Percentiles rank a stretch among this genome's conserved stretches.
Evolutionary conservation across 2,329 filamentous ascomycete species (phyloP).

Genomic region (Lizonia empirigonia): DNA sequence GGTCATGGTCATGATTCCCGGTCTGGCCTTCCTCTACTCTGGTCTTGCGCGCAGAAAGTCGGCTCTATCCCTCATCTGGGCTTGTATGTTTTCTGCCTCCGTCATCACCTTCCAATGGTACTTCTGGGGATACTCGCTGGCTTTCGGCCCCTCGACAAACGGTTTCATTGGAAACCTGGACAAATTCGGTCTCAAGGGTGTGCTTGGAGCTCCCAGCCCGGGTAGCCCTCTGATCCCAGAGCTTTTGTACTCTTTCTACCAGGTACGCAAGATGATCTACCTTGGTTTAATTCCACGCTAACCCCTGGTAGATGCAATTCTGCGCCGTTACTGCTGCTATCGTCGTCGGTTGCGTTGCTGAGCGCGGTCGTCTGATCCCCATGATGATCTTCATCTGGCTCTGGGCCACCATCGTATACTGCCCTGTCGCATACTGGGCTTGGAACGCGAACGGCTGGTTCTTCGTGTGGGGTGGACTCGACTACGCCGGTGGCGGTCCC

Average conservation of each 20-base stretch:
- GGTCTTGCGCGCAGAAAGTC: constrained; percentile 97
- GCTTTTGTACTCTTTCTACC: constrained; percentile 92
- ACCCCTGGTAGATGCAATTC: constrained; percentile 81
- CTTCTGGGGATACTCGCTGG: constrained; percentile 97
- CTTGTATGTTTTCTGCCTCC: constrained; percentile 90
- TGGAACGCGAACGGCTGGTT: constrained; percentile 97
- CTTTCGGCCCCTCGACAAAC: constrained; percentile 84
- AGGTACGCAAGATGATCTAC: constrained; percentile 59
- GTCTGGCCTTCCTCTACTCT: constrained; percentile 96
- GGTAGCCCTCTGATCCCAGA: constrained; percentile 88
- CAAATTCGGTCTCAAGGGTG: constrained; percentile 87
- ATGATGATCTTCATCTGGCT: constrained; percentile 95
- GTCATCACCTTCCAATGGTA: constrained; percentile 98
- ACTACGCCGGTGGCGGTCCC: constrained; percentile 94
- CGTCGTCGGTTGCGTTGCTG: constrained; percentile 87
- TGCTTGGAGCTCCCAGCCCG: constrained; percentile 80
- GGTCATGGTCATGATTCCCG: constrained; percentile 95
- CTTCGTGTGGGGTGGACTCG: constrained; percentile 86
- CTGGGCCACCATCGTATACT: constrained; percentile 98
- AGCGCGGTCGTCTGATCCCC: constrained; percentile 89
- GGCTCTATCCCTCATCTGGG: constrained; percentile 95
- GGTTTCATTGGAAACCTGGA: constrained; percentile 90
- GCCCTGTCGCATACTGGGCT: constrained; percentile 92
- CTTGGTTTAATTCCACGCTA: neutral
- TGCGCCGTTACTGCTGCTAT: constrained; percentile 91